phyloP scores from a whole-genome alignment of 2,329 filamentous ascomycete genomes.

The Fusarium sp. region DNA sequence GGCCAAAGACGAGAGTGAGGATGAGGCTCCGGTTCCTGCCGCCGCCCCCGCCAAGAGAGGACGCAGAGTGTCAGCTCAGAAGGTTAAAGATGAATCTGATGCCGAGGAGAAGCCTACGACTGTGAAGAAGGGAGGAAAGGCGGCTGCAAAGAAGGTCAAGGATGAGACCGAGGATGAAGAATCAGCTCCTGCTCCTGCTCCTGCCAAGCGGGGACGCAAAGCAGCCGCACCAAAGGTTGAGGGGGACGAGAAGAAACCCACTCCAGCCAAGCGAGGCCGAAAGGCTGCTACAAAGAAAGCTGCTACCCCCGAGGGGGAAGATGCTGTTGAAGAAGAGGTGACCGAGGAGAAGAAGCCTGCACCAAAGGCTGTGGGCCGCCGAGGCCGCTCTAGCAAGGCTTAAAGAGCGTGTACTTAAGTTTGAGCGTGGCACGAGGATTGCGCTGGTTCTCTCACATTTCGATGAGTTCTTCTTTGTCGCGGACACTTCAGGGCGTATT shows the following conservation, averaged over 20 bases:
- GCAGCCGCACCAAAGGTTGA: conserved; percentile 22
- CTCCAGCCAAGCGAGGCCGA: conserved; percentile 33
- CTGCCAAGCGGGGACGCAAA: conserved; percentile 49
- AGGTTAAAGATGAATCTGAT: conserved; percentile 32
- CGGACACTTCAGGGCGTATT: conserved; percentile 1
- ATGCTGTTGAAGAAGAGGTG: conserved; percentile 25
- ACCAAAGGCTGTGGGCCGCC: conserved; percentile 48
- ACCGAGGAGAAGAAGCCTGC: conserved; percentile 51
- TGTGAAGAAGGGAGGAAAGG: conserved; percentile 35
- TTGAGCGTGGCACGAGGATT: neutral
- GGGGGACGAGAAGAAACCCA: conserved; percentile 33
- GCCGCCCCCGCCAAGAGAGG: conserved; percentile 50
- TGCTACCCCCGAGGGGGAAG: conserved; percentile 26
- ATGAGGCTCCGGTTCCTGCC: conserved; percentile 32
- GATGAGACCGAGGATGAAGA: conserved; percentile 41
- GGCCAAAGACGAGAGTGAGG: conserved; percentile 42
- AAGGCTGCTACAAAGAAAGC: conserved; percentile 37
- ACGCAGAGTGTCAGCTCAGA: conserved; percentile 33
- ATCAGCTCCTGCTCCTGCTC: conserved; percentile 35
- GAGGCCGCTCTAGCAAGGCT: conserved; percentile 48
- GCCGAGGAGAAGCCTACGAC: conserved; percentile 30
- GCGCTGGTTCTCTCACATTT: neutral
- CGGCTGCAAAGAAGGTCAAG: conserved; percentile 36
- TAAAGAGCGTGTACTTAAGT: neutral
- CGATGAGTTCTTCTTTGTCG: conserved; percentile 4